Percentiles rank a stretch among this genome's conserved stretches.
These are phyloP conservation scores for Aspergillus fumigatiaffinis DNA, from an alignment of 2,329 filamentous ascomycete species.

Conservation along the genomic window DNA sequence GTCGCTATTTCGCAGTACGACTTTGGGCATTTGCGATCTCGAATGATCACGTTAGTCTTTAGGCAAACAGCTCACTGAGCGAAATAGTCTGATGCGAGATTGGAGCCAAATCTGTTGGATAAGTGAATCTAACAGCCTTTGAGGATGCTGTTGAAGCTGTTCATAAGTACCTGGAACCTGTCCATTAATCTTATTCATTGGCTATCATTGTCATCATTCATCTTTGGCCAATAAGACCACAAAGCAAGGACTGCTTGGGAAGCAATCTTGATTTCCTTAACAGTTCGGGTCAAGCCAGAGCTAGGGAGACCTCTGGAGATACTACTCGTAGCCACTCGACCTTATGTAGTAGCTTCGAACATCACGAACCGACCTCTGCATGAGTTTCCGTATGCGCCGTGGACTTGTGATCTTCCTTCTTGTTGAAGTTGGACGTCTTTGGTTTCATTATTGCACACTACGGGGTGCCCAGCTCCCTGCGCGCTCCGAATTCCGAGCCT, in stretches of 20 bases:
- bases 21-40: background rate
- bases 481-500: slow-evolving; percentile 23
- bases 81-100: no score
- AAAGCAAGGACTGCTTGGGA: background rate
- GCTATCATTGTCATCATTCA: background rate
- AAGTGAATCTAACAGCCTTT: background rate
- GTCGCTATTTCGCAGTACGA: background rate
- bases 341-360: background rate
- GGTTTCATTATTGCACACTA: background rate
- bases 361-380: background rate
- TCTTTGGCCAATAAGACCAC: background rate
- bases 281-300: background rate
- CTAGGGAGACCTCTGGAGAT: background rate
- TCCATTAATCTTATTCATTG: background rate
- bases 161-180: background rate
- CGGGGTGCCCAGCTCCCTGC: background rate
- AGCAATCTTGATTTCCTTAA: background rate
- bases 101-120: background rate
- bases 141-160: background rate
- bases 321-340: background rate
- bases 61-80: no score
- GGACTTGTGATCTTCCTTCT: background rate
- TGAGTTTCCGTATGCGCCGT: background rate
- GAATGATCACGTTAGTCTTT: background rate
- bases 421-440: background rate